Conservation (phyloP, 352 stramenopile genomes). For the Globisporangium alternatum region DNA sequence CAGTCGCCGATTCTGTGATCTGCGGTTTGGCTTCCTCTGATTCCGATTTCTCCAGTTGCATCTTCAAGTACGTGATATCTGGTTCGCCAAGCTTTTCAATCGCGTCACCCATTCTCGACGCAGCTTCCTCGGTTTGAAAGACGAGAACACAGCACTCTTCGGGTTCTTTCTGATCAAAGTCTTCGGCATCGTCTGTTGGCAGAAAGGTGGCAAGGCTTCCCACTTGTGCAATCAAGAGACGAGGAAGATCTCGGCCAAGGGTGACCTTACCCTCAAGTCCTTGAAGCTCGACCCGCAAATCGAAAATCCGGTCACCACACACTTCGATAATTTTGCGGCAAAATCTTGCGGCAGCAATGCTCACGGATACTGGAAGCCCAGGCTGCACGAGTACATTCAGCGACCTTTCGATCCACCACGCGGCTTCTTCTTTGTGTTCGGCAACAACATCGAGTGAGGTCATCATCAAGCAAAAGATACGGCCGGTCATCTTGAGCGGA, state of each 20-base stretch:
- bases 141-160: constrained; percentile 42
- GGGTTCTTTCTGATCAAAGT: neutral
- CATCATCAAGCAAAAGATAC: constrained; percentile 16
- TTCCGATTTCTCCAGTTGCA: constrained; percentile 7
- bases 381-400: constrained; percentile 9
- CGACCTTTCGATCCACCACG: constrained; percentile 15
- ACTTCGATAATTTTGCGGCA: constrained; percentile 13
- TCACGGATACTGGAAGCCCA: constrained; percentile 5
- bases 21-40: neutral
- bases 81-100: constrained; percentile 36
- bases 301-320: constrained; percentile 16
- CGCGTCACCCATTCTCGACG: constrained; percentile 43
- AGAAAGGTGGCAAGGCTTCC: constrained; percentile 22
- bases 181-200: neutral
- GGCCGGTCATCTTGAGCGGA: constrained; percentile 5
- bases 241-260: constrained; percentile 29
- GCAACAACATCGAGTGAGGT: constrained; percentile 4
- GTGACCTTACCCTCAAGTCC: constrained; percentile 4
- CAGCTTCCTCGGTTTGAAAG: constrained; percentile 41
- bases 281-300: constrained; percentile 7
- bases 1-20: constrained; percentile 21
- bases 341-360: constrained; percentile 13
- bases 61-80: constrained; percentile 34
- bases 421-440: constrained; percentile 5
- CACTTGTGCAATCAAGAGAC: constrained; percentile 32